Evolutionary conservation across 2,329 filamentous ascomycete species (phyloP).

Genomic region (Ophiosphaerella narmari): DNA sequence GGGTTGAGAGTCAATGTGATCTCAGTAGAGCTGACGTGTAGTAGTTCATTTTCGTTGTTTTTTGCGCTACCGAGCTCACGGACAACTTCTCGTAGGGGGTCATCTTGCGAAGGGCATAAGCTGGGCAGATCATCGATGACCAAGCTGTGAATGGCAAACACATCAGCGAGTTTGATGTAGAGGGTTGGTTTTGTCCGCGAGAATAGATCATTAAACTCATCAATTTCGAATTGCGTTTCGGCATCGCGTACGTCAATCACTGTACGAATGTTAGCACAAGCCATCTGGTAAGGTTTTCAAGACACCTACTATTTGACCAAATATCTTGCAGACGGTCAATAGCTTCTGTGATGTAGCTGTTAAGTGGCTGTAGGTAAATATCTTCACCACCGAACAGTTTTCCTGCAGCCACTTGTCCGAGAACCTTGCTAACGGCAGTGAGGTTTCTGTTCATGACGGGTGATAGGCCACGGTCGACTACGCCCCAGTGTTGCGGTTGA

Average conservation of each 20-base stretch:
- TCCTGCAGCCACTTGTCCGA: slow-evolving; percentile 86
- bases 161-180: slow-evolving; percentile 99
- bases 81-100: slow-evolving; percentile 87
- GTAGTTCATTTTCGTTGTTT: slow-evolving; percentile 92
- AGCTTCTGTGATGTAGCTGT: slow-evolving; percentile 86
- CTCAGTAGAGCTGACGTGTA: slow-evolving; percentile 81
- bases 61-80: slow-evolving; percentile 94
- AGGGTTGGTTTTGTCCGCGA: slow-evolving; percentile 94
- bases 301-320: slow-evolving; percentile 64
- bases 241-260: slow-evolving; percentile 85
- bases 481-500: slow-evolving; percentile 90
- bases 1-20: slow-evolving; percentile 90
- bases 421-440: slow-evolving; percentile 85
- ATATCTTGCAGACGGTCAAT: slow-evolving; percentile 78
- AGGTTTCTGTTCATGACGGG: slow-evolving; percentile 93
- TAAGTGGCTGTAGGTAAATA: slow-evolving; percentile 92
- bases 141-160: slow-evolving; percentile 93
- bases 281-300: not conserved
- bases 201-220: slow-evolving; percentile 98
- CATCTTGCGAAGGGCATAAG: slow-evolving; percentile 81
- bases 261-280: slow-evolving; percentile 44
- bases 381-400: slow-evolving; percentile 92
- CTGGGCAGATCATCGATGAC: slow-evolving; percentile 76
- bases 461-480: slow-evolving; percentile 85
- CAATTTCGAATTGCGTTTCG: slow-evolving; percentile 93